These are phyloP conservation scores for Scedosporium aurantiacum DNA, from an alignment of 2,329 filamentous ascomycete genomes.

Conservation along the genomic window DNA sequence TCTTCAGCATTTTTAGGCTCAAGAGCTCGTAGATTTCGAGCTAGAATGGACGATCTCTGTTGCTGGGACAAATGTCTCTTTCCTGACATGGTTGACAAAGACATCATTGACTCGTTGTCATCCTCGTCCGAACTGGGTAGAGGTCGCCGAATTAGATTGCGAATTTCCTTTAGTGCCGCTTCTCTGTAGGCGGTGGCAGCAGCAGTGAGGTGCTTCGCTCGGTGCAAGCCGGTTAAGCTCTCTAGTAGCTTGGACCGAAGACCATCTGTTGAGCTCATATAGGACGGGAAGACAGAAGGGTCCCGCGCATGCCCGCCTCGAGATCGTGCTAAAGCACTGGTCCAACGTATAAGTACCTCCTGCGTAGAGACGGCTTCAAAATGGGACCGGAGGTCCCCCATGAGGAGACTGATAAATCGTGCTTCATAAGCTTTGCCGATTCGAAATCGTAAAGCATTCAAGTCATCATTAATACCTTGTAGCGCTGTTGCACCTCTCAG, in stretches of 20 bases:
- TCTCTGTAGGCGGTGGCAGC: constrained; percentile 78
- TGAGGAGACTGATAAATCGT: constrained; percentile 65
- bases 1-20: constrained; percentile 77
- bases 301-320: constrained; percentile 57
- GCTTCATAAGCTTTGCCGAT: constrained; percentile 81
- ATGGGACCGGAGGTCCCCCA: constrained; percentile 73
- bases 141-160: constrained; percentile 70
- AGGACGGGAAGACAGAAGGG: constrained; percentile 63
- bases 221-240: constrained; percentile 67
- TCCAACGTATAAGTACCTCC: constrained; percentile 78
- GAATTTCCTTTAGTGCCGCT: constrained; percentile 73
- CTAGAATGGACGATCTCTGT: constrained; percentile 80
- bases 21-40: constrained; percentile 75
- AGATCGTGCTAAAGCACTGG: constrained; percentile 60
- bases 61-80: constrained; percentile 51
- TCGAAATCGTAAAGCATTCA: constrained; percentile 63
- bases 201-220: constrained; percentile 66
- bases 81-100: constrained; percentile 63
- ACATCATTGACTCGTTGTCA: constrained; percentile 82
- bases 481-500: constrained; percentile 68
- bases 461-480: constrained; percentile 66
- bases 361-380: constrained; percentile 57
- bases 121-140: constrained; percentile 91
- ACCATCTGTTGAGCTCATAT: constrained; percentile 60
- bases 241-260: constrained; percentile 60